Evolutionary conservation across 805 yeast genomes (phyloP).

Genomic region (Cyberlindnera euphorbiae): DNA sequence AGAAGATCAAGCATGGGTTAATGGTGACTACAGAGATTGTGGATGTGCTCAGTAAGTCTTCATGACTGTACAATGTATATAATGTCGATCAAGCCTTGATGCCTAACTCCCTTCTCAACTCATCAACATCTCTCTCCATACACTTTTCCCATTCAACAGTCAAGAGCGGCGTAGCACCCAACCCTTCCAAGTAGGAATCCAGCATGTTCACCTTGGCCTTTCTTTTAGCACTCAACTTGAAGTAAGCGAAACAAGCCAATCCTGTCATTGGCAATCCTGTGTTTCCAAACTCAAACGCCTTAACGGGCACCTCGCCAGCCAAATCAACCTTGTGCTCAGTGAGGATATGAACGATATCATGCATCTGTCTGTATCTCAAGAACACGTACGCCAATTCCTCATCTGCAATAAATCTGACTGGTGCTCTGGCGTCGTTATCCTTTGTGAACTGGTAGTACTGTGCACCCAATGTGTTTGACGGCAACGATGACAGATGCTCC

Average conservation of each 20-base stretch:
- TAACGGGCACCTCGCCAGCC: constrained; percentile 96
- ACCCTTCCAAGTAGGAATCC: constrained; percentile 70
- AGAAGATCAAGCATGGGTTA: constrained; percentile 10
- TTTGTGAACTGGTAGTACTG: constrained; percentile 85
- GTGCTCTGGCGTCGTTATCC: constrained; percentile 88
- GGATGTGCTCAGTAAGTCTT: too few relatives aligned
- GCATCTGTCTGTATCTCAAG: constrained; percentile 93
- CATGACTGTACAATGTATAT: too few relatives aligned
- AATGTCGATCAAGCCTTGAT: constrained; percentile 34
- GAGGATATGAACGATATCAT: constrained; percentile 92
- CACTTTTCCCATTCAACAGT: constrained; percentile 91
- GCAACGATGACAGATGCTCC: constrained; percentile 52
- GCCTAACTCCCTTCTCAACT: constrained; percentile 65
- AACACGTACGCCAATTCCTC: constrained; percentile 89
- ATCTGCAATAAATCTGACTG: constrained; percentile 83
- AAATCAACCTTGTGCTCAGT: constrained; percentile 85
- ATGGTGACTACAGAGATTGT: too few relatives aligned
- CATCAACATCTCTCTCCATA: constrained; percentile 66
- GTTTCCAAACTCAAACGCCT: constrained; percentile 87
- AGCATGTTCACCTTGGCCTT: constrained; percentile 48
- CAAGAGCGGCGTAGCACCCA: constrained; percentile 68
- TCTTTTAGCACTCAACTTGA: constrained; percentile 61
- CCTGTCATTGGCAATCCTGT: constrained; percentile 96
- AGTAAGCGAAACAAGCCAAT: constrained; percentile 81
- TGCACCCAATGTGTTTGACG: constrained; percentile 68